Evolutionary conservation across 805 yeast species (phyloP).

Genomic region (Wickerhamomyces subpelliculosus): DNA sequence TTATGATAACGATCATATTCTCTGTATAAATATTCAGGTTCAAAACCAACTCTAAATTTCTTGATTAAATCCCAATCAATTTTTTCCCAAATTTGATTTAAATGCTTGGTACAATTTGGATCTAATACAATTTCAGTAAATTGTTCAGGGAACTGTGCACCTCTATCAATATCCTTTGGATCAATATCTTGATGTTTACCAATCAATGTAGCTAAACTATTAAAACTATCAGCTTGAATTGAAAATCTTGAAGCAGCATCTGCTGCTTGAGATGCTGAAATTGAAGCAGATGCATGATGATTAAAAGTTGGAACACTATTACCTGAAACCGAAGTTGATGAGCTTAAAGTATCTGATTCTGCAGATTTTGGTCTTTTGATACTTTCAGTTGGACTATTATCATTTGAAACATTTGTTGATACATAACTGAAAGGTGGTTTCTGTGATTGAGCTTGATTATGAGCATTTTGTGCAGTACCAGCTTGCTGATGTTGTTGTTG

Average conservation of each 20-base stretch:
- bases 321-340: not conserved
- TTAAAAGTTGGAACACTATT: too few relatives aligned
- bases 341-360: not conserved
- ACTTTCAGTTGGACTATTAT: not conserved
- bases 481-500: not conserved
- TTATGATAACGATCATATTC: slow-evolving; percentile 15
- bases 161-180: slow-evolving; percentile 1
- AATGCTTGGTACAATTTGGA: slow-evolving; percentile 15
- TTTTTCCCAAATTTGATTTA: slow-evolving; percentile 16
- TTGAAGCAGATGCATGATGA: not conserved
- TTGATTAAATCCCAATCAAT: slow-evolving; percentile 3
- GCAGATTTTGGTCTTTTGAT: not conserved
- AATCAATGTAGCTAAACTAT: slow-evolving; percentile 9
- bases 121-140: slow-evolving; percentile 17
- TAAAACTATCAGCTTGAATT: slow-evolving; percentile 12
- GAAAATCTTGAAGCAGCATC: slow-evolving; percentile 5
- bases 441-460: too few relatives aligned
- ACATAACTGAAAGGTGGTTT: too few relatives aligned
- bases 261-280: not conserved
- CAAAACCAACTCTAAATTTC: slow-evolving; percentile 13
- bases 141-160: slow-evolving; percentile 4
- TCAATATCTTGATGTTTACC: slow-evolving; percentile 14
- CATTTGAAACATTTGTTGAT: not conserved
- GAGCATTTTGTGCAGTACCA: too few relatives aligned
- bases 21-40: slow-evolving; percentile 14